A percentile compares a stretch with the other conserved stretches of the same genome.
Evolutionary conservation across 257 asterid species (phyloP).

Genomic region (Apocynum venetum): DNA sequence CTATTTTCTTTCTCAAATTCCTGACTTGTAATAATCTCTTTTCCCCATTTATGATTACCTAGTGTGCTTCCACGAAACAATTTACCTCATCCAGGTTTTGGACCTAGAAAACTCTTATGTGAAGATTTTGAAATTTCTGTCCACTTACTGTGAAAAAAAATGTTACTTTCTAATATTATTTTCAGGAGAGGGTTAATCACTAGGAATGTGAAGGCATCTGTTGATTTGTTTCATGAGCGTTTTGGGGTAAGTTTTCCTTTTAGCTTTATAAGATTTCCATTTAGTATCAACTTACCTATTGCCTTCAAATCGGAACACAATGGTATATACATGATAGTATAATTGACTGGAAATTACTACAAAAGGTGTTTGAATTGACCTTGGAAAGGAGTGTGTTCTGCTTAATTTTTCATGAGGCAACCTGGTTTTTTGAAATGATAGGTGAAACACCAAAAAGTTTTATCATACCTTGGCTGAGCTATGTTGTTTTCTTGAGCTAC

Average conservation of each 20-base stretch:
- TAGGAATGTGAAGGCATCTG: constrained; percentile 77
- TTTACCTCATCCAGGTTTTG: not conserved
- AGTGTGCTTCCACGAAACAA: not conserved
- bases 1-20: no score
- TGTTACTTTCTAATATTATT: constrained; percentile 6
- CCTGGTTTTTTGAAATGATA: not conserved
- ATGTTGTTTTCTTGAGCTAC: not conserved
- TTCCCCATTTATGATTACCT: no score
- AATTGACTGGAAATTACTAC: not conserved
- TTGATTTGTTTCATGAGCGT: constrained; percentile 75
- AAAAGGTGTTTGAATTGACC: not conserved
- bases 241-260: constrained; percentile 66
- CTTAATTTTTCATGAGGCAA: not conserved
- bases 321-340: not conserved
- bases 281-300: not conserved
- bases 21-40: no score
- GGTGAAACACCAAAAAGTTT: not conserved
- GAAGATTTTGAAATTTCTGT: not conserved
- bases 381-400: not conserved
- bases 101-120: no score
- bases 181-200: constrained; percentile 92
- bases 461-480: not conserved
- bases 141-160: not conserved
- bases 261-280: not conserved
- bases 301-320: not conserved